Evolutionary conservation across 192 early-diverging fungal genomes (phyloP).

Genomic region (Gryganskiella cystojenkinii): DNA sequence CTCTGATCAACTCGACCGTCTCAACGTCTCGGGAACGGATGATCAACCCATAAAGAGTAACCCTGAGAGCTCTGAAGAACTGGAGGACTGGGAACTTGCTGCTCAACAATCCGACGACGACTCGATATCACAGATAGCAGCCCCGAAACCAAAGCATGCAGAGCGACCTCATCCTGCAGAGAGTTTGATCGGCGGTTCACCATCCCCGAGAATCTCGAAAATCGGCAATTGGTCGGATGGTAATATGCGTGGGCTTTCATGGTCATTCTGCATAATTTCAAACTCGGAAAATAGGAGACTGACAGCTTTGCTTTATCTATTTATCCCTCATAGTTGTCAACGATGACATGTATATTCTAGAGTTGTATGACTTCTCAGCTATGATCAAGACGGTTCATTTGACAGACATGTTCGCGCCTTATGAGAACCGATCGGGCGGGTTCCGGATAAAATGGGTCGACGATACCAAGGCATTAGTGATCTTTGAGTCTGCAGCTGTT

Average conservation of each 20-base stretch:
- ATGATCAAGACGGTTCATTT: conserved; percentile 77
- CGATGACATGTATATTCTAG: conserved; percentile 57
- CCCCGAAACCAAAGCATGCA: conserved; percentile 2
- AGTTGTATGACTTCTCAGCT: conserved; percentile 70
- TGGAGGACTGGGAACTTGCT: conserved; percentile 49
- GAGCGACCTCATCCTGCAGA: conserved; percentile 27
- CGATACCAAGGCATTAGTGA: conserved; percentile 74
- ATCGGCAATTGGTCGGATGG: conserved; percentile 44
- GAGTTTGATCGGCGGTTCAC: conserved; percentile 7
- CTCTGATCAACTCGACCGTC: conserved; percentile 1
- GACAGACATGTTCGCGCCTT: conserved; percentile 72
- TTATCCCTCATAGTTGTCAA: conserved; percentile 3
- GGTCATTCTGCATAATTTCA: neutral
- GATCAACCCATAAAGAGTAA: neutral
- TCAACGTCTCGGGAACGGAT: neutral
- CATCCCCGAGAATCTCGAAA: conserved; percentile 3
- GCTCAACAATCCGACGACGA: conserved; percentile 38
- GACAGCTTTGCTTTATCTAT: neutral
- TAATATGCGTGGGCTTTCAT: neutral
- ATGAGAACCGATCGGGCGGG: conserved; percentile 69
- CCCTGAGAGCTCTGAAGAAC: conserved; percentile 24
- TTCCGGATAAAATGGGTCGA: conserved; percentile 80
- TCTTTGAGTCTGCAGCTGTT: conserved; percentile 73
- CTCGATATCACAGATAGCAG: conserved; percentile 16
- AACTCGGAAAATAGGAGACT: neutral